These are phyloP conservation scores for Plasmodium sp. DNA, from an alignment of 169 alveolate species.

Conservation along the genomic window DNA sequence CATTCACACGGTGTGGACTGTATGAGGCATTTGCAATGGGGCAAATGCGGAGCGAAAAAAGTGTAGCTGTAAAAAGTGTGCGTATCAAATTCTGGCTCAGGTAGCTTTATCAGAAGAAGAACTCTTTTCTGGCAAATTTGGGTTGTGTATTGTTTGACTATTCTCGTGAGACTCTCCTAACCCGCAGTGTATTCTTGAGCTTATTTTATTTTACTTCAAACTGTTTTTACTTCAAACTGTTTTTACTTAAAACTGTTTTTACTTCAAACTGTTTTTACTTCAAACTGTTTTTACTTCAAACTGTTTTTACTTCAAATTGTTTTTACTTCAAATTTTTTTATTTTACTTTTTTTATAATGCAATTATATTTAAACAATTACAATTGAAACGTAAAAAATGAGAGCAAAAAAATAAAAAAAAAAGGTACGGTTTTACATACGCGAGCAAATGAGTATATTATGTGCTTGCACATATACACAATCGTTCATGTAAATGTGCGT, in stretches of 20 bases:
- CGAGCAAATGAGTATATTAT: background rate
- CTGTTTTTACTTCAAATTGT: too few relatives aligned
- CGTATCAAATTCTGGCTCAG: background rate
- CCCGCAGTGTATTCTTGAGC: background rate
- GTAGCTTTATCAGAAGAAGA: background rate
- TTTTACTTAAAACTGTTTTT: too few relatives aligned
- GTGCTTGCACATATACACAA: background rate
- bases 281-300: too few relatives aligned
- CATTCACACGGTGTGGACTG: background rate
- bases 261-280: too few relatives aligned
- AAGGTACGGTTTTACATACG: background rate
- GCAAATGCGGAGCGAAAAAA: background rate
- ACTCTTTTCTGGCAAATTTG: background rate
- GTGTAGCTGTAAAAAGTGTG: background rate
- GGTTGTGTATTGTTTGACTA: background rate
- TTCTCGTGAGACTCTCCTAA: background rate
- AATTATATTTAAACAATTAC: constrained; percentile 32
- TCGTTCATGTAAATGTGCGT: background rate
- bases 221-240: too few relatives aligned
- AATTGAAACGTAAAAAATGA: constrained; percentile 24
- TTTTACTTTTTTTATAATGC: background rate
- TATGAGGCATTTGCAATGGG: background rate
- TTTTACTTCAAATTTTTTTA: background rate
- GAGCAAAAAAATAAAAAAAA: background rate
- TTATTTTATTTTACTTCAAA: background rate